A percentile compares a stretch with the other conserved stretches of the same genome.
These are phyloP conservation scores for Kondoa malvinella DNA, from an alignment of 768 basidiomycete species.

Conservation along the genomic window DNA sequence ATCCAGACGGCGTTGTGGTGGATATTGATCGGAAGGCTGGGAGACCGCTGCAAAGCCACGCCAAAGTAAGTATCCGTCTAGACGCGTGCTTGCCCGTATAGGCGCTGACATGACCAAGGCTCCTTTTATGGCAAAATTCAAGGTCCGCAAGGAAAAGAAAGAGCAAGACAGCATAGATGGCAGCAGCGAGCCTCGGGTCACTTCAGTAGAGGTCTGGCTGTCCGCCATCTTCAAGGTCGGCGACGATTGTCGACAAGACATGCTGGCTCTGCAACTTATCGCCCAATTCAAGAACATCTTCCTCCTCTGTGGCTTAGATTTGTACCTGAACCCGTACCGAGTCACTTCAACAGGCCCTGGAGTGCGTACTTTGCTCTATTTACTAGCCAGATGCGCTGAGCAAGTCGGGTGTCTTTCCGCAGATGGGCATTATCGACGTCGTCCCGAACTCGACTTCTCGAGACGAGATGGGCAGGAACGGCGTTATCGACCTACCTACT, in stretches of 20 bases:
- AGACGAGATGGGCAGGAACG: slow-evolving; percentile 97
- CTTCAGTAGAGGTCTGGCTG: slow-evolving; percentile 49
- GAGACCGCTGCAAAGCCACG: slow-evolving; percentile 86
- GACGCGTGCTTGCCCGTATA: neutral
- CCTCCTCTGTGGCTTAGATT: slow-evolving; percentile 62
- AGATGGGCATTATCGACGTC: slow-evolving; percentile 98
- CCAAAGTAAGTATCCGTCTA: slow-evolving; percentile 47
- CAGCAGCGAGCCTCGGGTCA: slow-evolving; percentile 27
- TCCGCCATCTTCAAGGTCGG: slow-evolving; percentile 99
- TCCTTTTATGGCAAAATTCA: slow-evolving; percentile 99
- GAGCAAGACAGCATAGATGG: slow-evolving; percentile 8
- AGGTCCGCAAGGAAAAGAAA: slow-evolving; percentile 39
- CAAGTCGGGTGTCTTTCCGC: slow-evolving; percentile 10
- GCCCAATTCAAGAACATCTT: slow-evolving; percentile 99
- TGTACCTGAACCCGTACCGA: slow-evolving; percentile 88
- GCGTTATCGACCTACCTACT: slow-evolving; percentile 84
- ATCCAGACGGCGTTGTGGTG: slow-evolving; percentile 90
- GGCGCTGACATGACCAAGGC: slow-evolving; percentile 42
- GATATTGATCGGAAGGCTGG: slow-evolving; percentile 96
- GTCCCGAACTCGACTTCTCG: slow-evolving; percentile 94
- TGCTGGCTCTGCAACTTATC: slow-evolving; percentile 89
- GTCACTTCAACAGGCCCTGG: slow-evolving; percentile 94
- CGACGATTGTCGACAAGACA: slow-evolving; percentile 95
- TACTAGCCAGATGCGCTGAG: slow-evolving; percentile 10
- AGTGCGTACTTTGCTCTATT: slow-evolving; percentile 38